Evolutionary conservation across 768 basidiomycete species (phyloP), one percentile per base, ranked within the genome.

Genomic region (Chalciporus pseudorubinellus): DNA sequence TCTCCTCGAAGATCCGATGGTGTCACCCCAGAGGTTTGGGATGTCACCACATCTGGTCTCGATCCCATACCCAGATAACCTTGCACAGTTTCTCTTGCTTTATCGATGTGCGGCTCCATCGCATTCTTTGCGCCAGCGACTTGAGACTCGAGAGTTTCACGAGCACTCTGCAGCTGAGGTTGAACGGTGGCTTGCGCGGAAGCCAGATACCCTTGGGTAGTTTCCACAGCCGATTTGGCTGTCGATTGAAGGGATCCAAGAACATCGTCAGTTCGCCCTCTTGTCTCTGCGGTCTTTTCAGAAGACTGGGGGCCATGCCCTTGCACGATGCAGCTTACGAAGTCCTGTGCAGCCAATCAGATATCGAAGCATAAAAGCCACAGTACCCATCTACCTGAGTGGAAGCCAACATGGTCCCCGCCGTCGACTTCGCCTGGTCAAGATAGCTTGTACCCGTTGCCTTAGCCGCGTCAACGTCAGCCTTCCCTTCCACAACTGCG

Each of bases 401-500:
- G 14, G 40, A 24, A 21, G 72, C 57, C 4, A 80, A 50, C 0
- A 76, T 77, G 33, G 56, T 70, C 13, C 66, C 66, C 0, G 79
- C 81, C 3, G 80, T 44, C 7, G 61, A 66, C 65, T 78, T 83
- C 1, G 79, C 83, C 56, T 82, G 77, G 20, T 82, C 77, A 7
- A 85, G 65, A 57, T 83, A 84, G 0, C 71, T 70, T 6, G 71
- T 70, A 24, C 77, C 76, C 1, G 74, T 61, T 4, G 72, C 74
- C 59, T 78, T 77, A 1, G 72, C 74, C 12, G 70, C 65, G 7
- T 77, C 73, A 2, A 86, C 72, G 51, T 80, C 76, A 6, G 67
- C 64, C 56, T 80, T 72, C 4, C 84, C 85, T 59, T 87, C 75
- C 0, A 71, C 70, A n/a, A 79, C 81, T 18, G 84, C 85, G 1